Evolutionary conservation across 2,329 filamentous ascomycete species (phyloP).

Genomic region (Nigrospora osmanthi): DNA sequence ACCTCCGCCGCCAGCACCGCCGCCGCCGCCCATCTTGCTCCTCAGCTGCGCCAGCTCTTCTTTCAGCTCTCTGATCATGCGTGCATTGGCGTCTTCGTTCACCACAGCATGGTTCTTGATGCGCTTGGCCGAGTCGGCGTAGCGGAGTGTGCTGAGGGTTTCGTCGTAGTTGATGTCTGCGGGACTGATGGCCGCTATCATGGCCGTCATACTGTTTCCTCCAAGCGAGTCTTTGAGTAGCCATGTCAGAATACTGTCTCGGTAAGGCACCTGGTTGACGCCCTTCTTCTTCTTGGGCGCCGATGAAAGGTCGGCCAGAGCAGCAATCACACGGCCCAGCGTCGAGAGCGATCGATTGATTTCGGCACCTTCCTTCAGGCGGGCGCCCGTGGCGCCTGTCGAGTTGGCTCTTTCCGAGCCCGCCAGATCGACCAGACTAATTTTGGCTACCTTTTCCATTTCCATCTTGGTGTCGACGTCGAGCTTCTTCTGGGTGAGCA

Average conservation of each 20-base stretch:
- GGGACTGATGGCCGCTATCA: constrained; percentile 98
- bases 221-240: constrained; percentile 92
- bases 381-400: constrained; percentile 89
- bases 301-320: constrained; percentile 81
- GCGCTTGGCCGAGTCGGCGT: constrained; percentile 94
- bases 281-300: constrained; percentile 75
- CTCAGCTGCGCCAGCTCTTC: constrained; percentile 83
- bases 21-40: constrained; percentile 68
- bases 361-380: constrained; percentile 94
- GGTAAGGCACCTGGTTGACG: constrained; percentile 77
- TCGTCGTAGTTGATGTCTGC: constrained; percentile 99
- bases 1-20: constrained; percentile 37
- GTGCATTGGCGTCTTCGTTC: constrained; percentile 96
- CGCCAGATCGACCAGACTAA: constrained; percentile 94
- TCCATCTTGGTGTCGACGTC: constrained; percentile 94
- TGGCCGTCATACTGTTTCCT: constrained; percentile 98
- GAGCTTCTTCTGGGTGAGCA: constrained; percentile 86
- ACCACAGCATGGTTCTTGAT: constrained; percentile 99
- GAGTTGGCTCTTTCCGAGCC: constrained; percentile 97
- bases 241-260: constrained; percentile 96
- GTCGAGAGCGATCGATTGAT: constrained; percentile 97
- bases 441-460: constrained; percentile 95
- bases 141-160: constrained; percentile 88
- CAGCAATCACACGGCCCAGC: constrained; percentile 92
- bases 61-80: constrained; percentile 97